phyloP scores from a whole-genome alignment of 2,329 filamentous ascomycete species.

The Fusarium albidum region DNA sequence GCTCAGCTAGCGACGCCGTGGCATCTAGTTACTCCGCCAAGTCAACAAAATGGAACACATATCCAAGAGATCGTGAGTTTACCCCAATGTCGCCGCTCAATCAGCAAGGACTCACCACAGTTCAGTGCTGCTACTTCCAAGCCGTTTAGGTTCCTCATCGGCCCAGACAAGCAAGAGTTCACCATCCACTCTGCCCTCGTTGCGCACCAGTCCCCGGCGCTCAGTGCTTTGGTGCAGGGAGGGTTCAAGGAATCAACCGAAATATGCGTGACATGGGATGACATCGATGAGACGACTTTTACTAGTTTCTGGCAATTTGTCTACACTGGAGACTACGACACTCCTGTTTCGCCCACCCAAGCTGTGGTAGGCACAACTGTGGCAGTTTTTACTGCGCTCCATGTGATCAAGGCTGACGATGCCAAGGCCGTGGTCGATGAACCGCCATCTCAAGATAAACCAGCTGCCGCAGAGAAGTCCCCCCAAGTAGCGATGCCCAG shows the following conservation, averaged over 20 bases:
- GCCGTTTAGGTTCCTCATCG: conserved; percentile 2
- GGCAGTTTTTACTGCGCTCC: no score
- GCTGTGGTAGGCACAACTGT: not conserved
- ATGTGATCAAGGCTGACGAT: no score
- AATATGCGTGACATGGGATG: not conserved
- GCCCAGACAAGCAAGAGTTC: not conserved
- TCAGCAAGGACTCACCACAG: not conserved
- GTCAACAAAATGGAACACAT: not conserved
- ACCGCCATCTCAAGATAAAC: not conserved
- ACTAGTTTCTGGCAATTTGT: conserved; percentile 10
- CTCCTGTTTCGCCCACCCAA: not conserved
- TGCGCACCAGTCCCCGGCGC: conserved; percentile 1
- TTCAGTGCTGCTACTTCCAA: conserved; percentile 3
- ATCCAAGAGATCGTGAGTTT: not conserved
- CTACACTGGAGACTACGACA: conserved; percentile 1
- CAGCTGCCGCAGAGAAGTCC: not conserved
- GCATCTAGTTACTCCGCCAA: no score
- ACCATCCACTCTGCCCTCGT: conserved; percentile 8
- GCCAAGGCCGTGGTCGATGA: not conserved
- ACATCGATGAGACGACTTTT: not conserved
- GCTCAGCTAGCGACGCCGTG: no score
- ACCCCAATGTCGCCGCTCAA: not conserved
- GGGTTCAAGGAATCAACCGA: not conserved
- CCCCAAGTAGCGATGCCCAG: not conserved
- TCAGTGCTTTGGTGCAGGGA: not conserved